A percentile compares a stretch with the other conserved stretches of the same genome.
These are phyloP conservation scores for Rosa persica DNA, from an alignment of 306 rosid species.

Conservation along the genomic window DNA sequence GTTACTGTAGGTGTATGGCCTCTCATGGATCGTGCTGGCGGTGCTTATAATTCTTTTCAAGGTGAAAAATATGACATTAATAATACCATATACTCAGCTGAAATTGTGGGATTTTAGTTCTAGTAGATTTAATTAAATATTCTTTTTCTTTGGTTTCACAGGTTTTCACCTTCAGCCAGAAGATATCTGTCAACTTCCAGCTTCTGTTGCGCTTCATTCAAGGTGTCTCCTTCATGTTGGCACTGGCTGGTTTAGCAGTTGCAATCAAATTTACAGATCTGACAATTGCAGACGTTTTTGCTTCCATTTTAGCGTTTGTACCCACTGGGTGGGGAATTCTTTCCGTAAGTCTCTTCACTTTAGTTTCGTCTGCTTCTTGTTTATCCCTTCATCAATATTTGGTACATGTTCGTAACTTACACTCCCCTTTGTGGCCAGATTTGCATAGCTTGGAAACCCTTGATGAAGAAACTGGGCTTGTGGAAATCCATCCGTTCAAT, in stretches of 20 bases:
- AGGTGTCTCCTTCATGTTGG: conserved; percentile 79
- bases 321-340: conserved; percentile 98
- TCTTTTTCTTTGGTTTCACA: conserved; percentile 33
- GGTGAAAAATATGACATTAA: conserved; percentile 42
- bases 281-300: conserved; percentile 69
- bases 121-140: conserved; percentile 27
- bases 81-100: neutral
- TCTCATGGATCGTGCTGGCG: conserved; percentile 81
- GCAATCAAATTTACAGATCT: conserved; percentile 59
- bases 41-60: conserved; percentile 82
- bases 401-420: neutral
- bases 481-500: conserved; percentile 87
- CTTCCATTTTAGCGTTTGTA: conserved; percentile 75
- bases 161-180: conserved; percentile 97
- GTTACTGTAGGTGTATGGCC: conserved; percentile 65
- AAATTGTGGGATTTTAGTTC: neutral
- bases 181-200: conserved; percentile 88
- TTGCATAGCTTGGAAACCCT: conserved; percentile 91
- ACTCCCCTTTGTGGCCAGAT: conserved; percentile 43
- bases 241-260: conserved; percentile 67
- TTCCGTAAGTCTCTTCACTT: conserved; percentile 58
- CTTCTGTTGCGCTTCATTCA: conserved; percentile 85
- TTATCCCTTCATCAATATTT: neutral
- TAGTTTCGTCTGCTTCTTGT: neutral
- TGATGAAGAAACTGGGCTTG: conserved; percentile 63